phyloP scores from a whole-genome alignment of 306 rosid genomes.

The Begonia fuchsioides region DNA sequence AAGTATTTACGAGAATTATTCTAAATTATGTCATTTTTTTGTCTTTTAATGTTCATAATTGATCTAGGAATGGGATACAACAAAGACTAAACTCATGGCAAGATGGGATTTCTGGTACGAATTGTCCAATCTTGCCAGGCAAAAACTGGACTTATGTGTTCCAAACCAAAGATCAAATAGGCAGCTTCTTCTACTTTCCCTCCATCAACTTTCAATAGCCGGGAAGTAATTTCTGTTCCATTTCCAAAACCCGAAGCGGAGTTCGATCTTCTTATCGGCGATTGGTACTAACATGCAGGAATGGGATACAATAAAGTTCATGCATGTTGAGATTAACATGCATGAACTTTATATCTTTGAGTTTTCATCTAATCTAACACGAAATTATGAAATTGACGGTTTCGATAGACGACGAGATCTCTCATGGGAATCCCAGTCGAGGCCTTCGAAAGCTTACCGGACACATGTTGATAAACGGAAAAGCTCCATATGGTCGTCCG shows the following conservation, averaged over 20 bases:
- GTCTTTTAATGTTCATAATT: slow-evolving; percentile 2
- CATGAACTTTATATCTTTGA: slow-evolving; percentile 1
- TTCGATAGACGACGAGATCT: slow-evolving; percentile 25
- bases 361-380: background rate
- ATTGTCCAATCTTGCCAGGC: slow-evolving; percentile 58
- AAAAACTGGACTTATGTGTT: slow-evolving; percentile 61
- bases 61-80: slow-evolving; percentile 71
- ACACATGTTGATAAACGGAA: slow-evolving; percentile 59
- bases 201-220: slow-evolving; percentile 62
- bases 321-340: slow-evolving; percentile 4
- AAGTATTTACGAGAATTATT: background rate
- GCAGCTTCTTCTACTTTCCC: slow-evolving; percentile 75
- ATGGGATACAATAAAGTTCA: no score
- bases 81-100: slow-evolving; percentile 87
- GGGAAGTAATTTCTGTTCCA: slow-evolving; percentile 41
- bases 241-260: slow-evolving; percentile 67
- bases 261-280: slow-evolving; percentile 65
- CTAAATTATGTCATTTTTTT: background rate
- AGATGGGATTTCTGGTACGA: slow-evolving; percentile 88
- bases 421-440: slow-evolving; percentile 2
- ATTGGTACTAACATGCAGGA: no score
- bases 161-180: slow-evolving; percentile 71
- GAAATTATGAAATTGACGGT: no score
- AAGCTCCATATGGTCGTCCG: slow-evolving; percentile 28
- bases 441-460: slow-evolving; percentile 17